phyloP scores from a whole-genome alignment of 2,329 filamentous ascomycete genomes.

The Saccharata proteae region DNA sequence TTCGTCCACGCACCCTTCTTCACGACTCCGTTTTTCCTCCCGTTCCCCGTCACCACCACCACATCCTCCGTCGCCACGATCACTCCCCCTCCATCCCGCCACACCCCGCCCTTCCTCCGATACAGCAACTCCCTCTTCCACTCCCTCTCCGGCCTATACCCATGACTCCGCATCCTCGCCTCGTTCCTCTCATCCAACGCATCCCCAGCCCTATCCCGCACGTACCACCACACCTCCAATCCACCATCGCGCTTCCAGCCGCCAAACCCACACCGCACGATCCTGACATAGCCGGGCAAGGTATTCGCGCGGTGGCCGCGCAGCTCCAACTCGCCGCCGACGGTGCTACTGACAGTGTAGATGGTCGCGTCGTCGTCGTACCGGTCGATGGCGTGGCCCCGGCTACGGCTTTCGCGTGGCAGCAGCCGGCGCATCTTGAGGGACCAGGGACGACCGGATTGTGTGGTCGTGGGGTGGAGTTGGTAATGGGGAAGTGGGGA shows the following conservation, averaged over 20 bases:
- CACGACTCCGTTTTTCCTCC: constrained; percentile 5
- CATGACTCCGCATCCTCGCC: constrained; percentile 13
- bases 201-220: constrained; percentile 11
- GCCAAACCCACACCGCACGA: too few species aligned
- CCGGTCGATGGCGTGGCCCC: too few species aligned
- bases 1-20: constrained; percentile 1
- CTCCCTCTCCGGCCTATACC: constrained; percentile 13
- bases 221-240: constrained; percentile 14
- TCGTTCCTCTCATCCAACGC: constrained; percentile 13
- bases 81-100: constrained; percentile 3
- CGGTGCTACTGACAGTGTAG: constrained; percentile 12
- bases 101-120: constrained; percentile 10
- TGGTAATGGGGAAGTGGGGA: too few species aligned
- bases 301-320: constrained; percentile 11
- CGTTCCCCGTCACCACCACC: constrained; percentile 11
- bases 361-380: constrained; percentile 16
- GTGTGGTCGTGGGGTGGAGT: too few species aligned
- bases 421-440: too few species aligned
- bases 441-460: too few species aligned
- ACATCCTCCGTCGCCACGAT: constrained; percentile 12
- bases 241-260: too few species aligned
- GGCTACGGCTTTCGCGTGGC: too few species aligned
- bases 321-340: constrained; percentile 11
- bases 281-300: constrained; percentile 4
- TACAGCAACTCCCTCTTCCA: constrained; percentile 16